These are phyloP conservation scores for Sporisorium iseilematis-ciliati DNA, from an alignment of 1,284 basidiomycete genomes.

Conservation along the genomic window DNA sequence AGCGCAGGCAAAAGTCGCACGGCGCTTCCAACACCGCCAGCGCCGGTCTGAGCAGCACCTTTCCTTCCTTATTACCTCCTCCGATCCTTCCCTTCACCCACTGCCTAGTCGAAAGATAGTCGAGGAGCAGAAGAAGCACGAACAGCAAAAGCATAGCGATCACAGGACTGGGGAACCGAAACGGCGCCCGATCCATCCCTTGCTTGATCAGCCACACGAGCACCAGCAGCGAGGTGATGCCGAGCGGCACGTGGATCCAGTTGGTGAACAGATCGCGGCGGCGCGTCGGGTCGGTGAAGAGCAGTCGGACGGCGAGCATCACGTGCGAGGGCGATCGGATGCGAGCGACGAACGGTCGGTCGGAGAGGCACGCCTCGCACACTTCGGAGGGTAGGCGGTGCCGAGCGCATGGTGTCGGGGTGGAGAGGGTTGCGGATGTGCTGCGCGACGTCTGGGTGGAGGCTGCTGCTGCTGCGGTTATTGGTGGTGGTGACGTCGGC, in stretches of 20 bases:
- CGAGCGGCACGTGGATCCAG: slow-evolving; percentile 61
- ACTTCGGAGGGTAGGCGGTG: neutral
- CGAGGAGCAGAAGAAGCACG: slow-evolving; percentile 43
- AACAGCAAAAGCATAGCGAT: slow-evolving; percentile 56
- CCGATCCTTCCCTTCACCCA: neutral
- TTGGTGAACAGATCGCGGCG: slow-evolving; percentile 46
- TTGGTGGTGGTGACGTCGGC: neutral
- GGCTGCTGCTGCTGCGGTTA: neutral
- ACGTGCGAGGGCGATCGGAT: slow-evolving; percentile 31
- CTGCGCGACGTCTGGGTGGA: neutral
- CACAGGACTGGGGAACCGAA: slow-evolving; percentile 59
- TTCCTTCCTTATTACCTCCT: slow-evolving; percentile 1
- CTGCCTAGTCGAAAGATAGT: slow-evolving; percentile 34
- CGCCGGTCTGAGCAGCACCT: slow-evolving; percentile 18
- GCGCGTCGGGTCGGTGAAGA: slow-evolving; percentile 32
- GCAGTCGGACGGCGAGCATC: slow-evolving; percentile 17
- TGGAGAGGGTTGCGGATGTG: neutral
- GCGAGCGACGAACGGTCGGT: slow-evolving; percentile 19
- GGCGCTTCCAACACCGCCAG: slow-evolving; percentile 53
- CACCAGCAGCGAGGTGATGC: slow-evolving; percentile 47
- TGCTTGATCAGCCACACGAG: slow-evolving; percentile 53
- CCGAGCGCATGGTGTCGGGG: neutral
- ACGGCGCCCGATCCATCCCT: slow-evolving; percentile 52
- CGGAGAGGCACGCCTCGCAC: slow-evolving; percentile 19
- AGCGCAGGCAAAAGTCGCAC: slow-evolving; percentile 60